A percentile compares a stretch with the other conserved stretches of the same genome.
Conservation (phyloP, 1,284 basidiomycete genomes). For the Puccinia triticina region DNA sequence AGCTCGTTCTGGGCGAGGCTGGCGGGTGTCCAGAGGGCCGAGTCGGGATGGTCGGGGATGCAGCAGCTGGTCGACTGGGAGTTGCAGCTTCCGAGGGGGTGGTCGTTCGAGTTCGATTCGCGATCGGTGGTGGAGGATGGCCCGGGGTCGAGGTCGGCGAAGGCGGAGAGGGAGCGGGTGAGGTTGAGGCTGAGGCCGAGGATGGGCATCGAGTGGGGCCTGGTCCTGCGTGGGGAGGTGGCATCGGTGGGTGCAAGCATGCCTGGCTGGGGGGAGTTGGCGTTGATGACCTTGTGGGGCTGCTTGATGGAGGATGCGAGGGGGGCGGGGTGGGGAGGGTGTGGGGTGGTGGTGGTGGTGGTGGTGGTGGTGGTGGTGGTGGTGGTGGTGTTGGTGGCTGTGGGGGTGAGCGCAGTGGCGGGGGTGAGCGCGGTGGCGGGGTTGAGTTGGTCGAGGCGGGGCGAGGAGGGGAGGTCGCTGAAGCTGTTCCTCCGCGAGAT, state of each 20-base stretch:
- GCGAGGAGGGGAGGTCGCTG: slow-evolving; percentile 35
- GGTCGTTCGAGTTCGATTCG: neutral
- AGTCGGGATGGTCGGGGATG: slow-evolving; percentile 48
- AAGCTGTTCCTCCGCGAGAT: slow-evolving; percentile 46
- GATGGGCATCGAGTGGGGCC: slow-evolving; percentile 48
- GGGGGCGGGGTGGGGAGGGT: neutral
- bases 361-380: neutral
- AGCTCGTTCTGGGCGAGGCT: slow-evolving; percentile 46
- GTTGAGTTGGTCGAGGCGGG: slow-evolving; percentile 35
- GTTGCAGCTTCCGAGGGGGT: slow-evolving; percentile 4
- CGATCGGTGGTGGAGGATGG: slow-evolving; percentile 42
- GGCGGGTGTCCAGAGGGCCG: slow-evolving; percentile 34
- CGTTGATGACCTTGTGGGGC: slow-evolving; percentile 49
- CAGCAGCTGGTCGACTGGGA: slow-evolving; percentile 27
- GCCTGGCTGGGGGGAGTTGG: slow-evolving; percentile 49
- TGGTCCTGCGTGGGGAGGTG: slow-evolving; percentile 40
- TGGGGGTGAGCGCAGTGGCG: neutral
- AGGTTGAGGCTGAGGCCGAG: slow-evolving; percentile 44
- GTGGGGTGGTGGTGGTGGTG: neutral
- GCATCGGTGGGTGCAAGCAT: slow-evolving; percentile 51
- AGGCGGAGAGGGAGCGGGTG: slow-evolving; percentile 17
- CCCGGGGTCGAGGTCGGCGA: slow-evolving; percentile 22
- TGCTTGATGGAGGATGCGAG: slow-evolving; percentile 29
- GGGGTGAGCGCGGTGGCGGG: neutral
- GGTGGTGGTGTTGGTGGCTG: slow-evolving; percentile 4